A percentile compares a stretch with the other conserved stretches of the same genome.
Conservation (phyloP, 2,329 filamentous ascomycete genomes). For the Scytalidium sp. region DNA sequence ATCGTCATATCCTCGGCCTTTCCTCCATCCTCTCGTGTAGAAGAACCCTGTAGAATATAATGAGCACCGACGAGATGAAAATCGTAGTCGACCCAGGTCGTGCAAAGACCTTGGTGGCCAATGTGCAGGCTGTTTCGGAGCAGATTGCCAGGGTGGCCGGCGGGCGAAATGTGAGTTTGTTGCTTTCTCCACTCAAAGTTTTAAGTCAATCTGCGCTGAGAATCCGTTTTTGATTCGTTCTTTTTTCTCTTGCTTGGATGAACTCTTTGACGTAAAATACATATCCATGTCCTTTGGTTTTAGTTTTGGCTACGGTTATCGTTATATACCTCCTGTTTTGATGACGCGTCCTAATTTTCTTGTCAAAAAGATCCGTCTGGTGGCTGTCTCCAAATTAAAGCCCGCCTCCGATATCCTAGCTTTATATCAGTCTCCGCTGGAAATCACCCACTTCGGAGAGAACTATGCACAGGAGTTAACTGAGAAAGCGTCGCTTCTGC, state of each 20-base stretch:
- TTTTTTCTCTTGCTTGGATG: too few relatives aligned
- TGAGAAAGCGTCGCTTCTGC: constrained; percentile 80
- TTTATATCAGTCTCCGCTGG: constrained; percentile 60
- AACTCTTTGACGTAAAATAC: too few relatives aligned
- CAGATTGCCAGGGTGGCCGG: constrained; percentile 53
- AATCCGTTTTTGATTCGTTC: too few relatives aligned
- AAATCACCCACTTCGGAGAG: constrained; percentile 84
- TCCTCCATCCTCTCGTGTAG: not conserved
- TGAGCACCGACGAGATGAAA: constrained; percentile 44
- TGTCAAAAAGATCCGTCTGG: constrained; percentile 66
- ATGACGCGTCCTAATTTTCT: constrained; percentile 16
- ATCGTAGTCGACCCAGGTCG: constrained; percentile 53
- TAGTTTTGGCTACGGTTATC: too few relatives aligned
- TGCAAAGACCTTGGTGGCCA: constrained; percentile 59
- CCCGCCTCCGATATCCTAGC: constrained; percentile 87
- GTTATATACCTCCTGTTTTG: constrained; percentile 4
- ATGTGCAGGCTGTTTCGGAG: constrained; percentile 57
- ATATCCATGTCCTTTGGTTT: too few relatives aligned
- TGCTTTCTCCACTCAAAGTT: not conserved
- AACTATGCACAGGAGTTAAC: constrained; percentile 91
- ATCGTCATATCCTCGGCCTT: not conserved
- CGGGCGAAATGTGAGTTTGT: constrained; percentile 49
- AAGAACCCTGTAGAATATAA: not conserved
- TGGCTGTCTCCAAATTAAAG: constrained; percentile 96
- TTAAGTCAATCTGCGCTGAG: too few relatives aligned